Evolutionary conservation across 2,329 filamentous ascomycete genomes (phyloP), one percentile per base, ranked within the genome.

Genomic region (Hypoxylon sp.): DNA sequence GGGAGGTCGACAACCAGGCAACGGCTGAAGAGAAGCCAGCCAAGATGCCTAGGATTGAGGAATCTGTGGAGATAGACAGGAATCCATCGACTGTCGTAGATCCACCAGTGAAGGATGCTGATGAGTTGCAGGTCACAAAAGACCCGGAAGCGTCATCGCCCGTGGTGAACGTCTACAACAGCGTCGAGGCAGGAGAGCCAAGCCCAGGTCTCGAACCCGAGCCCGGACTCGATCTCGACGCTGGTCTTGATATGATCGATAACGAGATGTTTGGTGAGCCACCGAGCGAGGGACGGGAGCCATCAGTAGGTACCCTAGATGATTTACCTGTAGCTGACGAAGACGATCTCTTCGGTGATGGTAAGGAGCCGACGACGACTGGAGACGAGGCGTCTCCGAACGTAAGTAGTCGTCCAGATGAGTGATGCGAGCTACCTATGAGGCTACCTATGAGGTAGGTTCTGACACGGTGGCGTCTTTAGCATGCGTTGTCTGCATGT

Each of bases 301-400:
- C 31, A 18, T 15, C 31, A 24, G 20, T 11, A n/a, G 45, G 41
- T 17, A 13, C 15, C 2, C n/a, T 40, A 9, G 26, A 20, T 13
- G 29, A 33, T 21, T 18, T 13, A 23, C n/a, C n/a, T n/a, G 48
- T 29, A 15, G 7, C 33, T n/a, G 17, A 23, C 2, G 45, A 21
- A 18, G 23, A 42, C 13, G 55, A 59, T 47, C 47, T 58, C 27
- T 62, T 62, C 20, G 18, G 23, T 41, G 26, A 29, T 31, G 15
- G 2, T 8, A 11, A 29, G 6, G 31, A 35, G 31, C 15, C 31
- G 15, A n/a, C 31, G 31, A 35, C 31, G 15, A n/a, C 31, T 3
- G 31, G 2, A 3, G 15, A n/a, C 31, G 31, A 35, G 18, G 5
- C 15, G 15, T 7, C 31, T 9, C 10, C 11, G 13, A 33, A 33